phyloP scores from a whole-genome alignment of 208 protist genomes.

The Herpetomonas tarakana region DNA sequence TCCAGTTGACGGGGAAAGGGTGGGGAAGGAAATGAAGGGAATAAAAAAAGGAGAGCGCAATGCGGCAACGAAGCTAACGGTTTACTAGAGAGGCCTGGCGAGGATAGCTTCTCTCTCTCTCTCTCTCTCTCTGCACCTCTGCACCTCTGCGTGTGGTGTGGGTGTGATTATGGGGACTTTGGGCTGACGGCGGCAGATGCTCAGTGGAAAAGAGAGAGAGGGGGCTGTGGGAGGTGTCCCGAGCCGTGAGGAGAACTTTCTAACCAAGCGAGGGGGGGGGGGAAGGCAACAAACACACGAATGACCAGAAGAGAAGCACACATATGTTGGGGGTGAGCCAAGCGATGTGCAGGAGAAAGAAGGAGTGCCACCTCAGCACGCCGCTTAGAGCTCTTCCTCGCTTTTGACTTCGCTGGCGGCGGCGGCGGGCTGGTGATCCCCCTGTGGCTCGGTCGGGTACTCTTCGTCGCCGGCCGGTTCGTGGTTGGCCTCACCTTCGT shows the following conservation, averaged over 20 bases:
- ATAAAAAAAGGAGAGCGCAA: neutral
- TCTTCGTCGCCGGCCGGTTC: slow-evolving; percentile 9
- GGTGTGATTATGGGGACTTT: too few species aligned
- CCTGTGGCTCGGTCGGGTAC: slow-evolving; percentile 9
- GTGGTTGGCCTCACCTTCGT: slow-evolving; percentile 2
- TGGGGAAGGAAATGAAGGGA: neutral
- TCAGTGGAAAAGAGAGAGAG: neutral
- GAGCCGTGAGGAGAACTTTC: neutral
- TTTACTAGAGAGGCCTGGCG: too few species aligned
- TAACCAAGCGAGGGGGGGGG: neutral
- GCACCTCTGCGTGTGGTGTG: too few species aligned
- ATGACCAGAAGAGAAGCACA: slow-evolving; percentile 1
- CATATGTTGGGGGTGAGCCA: neutral
- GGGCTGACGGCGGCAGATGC: neutral
- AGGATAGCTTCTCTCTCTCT: neutral
- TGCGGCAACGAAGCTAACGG: neutral
- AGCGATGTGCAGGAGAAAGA: neutral
- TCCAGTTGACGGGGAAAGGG: neutral
- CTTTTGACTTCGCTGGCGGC: slow-evolving; percentile 17
- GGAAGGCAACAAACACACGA: neutral
- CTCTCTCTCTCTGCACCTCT: neutral
- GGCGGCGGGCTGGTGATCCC: slow-evolving; percentile 7
- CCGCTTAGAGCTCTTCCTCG: neutral
- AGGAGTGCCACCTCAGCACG: neutral
- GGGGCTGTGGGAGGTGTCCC: too few species aligned